A percentile compares a stretch with the other conserved stretches of the same genome.
Evolutionary conservation across 2,329 filamentous ascomycete genomes (phyloP).

Genomic region (Celoporthe dispersa): DNA sequence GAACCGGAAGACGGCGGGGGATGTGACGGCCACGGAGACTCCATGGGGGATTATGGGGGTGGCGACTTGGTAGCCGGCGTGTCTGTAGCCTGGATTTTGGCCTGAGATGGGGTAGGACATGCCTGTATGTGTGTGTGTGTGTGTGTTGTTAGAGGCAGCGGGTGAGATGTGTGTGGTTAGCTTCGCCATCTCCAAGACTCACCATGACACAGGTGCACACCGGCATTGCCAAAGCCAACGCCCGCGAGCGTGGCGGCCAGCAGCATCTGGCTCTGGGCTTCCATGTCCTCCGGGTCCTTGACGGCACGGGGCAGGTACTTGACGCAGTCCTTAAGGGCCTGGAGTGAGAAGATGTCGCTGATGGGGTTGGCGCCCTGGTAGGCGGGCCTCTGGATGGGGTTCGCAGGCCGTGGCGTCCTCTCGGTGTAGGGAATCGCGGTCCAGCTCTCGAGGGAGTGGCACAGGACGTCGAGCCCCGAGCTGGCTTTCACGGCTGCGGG

Average conservation of each 20-base stretch:
- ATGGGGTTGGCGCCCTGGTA: constrained; percentile 99
- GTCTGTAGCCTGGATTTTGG: constrained; percentile 89
- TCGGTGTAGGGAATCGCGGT: constrained; percentile 95
- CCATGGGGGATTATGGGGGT: constrained; percentile 90
- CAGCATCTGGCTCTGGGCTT: constrained; percentile 95
- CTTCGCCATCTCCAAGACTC: too few species aligned
- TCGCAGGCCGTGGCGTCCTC: constrained; percentile 79
- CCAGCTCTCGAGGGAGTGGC: constrained; percentile 95
- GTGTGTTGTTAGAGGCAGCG: neutral
- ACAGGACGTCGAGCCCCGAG: constrained; percentile 92
- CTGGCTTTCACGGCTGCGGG: constrained; percentile 89
- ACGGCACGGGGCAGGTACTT: constrained; percentile 92
- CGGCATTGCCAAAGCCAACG: constrained; percentile 96
- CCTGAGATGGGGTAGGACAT: constrained; percentile 98
- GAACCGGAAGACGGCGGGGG: constrained; percentile 92
- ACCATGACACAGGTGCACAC: constrained; percentile 79
- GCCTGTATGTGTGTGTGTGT: constrained; percentile 48
- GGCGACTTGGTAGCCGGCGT: constrained; percentile 80
- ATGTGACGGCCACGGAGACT: constrained; percentile 91
- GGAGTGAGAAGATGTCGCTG: constrained; percentile 93
- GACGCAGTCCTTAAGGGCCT: constrained; percentile 80
- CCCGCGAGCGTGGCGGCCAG: constrained; percentile 92
- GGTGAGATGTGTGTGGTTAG: too few species aligned
- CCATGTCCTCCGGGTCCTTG: constrained; percentile 83
- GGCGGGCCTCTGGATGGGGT: constrained; percentile 88